phyloP scores from a whole-genome alignment of 192 early-diverging fungal species.

The Coemansia sp. region DNA sequence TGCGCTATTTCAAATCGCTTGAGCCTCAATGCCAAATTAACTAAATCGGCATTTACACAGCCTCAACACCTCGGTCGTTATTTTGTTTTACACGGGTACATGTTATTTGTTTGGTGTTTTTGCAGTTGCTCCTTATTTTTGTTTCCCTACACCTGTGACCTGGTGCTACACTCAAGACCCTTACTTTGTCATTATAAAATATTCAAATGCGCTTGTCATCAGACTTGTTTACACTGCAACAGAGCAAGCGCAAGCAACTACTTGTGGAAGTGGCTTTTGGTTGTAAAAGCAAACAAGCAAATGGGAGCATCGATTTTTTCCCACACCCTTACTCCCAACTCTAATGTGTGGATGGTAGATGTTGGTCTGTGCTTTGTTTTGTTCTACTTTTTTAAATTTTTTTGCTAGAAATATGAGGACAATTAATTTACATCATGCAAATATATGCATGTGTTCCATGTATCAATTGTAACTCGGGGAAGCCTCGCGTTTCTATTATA shows the following conservation, averaged over 20 bases:
- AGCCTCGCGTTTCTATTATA: neutral
- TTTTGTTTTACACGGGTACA: neutral
- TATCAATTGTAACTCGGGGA: constrained; percentile 7
- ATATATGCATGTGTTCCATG: constrained; percentile 6
- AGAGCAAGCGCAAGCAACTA: neutral
- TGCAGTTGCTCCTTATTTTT: neutral
- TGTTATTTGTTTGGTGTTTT: neutral
- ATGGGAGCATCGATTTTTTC: neutral
- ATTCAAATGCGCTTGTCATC: neutral
- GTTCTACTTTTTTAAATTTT: too few relatives aligned
- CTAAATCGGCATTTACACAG: too few relatives aligned
- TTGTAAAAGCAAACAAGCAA: neutral
- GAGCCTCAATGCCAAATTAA: too few relatives aligned
- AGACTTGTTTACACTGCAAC: neutral
- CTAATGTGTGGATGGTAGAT: neutral
- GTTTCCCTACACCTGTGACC: neutral
- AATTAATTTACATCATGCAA: constrained; percentile 11
- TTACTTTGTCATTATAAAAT: neutral
- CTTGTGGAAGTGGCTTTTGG: neutral
- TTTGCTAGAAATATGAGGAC: too few relatives aligned
- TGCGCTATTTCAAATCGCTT: too few relatives aligned
- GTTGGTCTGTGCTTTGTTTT: constrained; percentile 14
- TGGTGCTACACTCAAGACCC: neutral
- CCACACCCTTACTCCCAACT: neutral
- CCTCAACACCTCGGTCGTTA: neutral